A percentile compares a stretch with the other conserved stretches of the same genome.
These are phyloP conservation scores for Penicillium sp. DNA, from an alignment of 2,329 filamentous ascomycete genomes.

Conservation along the genomic window DNA sequence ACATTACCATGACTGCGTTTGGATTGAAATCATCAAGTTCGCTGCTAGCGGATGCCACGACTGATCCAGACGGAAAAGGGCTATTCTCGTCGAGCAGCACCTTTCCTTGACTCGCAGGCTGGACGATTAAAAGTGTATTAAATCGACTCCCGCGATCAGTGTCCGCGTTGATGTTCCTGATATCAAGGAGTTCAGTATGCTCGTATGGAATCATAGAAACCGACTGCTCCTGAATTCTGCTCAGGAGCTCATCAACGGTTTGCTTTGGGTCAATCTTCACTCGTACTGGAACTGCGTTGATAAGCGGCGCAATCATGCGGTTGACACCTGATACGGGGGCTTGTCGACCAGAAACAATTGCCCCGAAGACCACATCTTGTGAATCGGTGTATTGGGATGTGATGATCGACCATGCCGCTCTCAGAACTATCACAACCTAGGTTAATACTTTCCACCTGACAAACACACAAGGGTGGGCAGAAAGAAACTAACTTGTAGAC, in stretches of 20 bases:
- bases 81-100: neutral
- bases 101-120: neutral
- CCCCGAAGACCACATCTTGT: conserved; percentile 7
- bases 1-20: conserved; percentile 3
- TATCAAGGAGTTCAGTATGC: conserved; percentile 1
- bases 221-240: conserved; percentile 26
- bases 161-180: neutral
- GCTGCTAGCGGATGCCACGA: neutral
- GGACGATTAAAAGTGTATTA: conserved; percentile 5
- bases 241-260: conserved; percentile 1
- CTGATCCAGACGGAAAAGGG: neutral
- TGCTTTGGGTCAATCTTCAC: neutral
- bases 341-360: conserved; percentile 4
- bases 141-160: neutral
- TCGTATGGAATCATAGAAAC: conserved; percentile 45
- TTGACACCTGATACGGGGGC: neutral
- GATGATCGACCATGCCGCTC: conserved; percentile 7
- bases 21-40: conserved; percentile 8
- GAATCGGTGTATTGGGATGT: neutral
- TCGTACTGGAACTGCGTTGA: conserved; percentile 1
- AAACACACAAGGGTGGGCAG: neutral
- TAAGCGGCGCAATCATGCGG: conserved; percentile 2
- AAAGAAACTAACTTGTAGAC: neutral
- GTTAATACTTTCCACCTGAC: neutral
- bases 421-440: neutral